phyloP scores from a whole-genome alignment of 192 early-diverging fungal species.

The Coemansia erecta region DNA sequence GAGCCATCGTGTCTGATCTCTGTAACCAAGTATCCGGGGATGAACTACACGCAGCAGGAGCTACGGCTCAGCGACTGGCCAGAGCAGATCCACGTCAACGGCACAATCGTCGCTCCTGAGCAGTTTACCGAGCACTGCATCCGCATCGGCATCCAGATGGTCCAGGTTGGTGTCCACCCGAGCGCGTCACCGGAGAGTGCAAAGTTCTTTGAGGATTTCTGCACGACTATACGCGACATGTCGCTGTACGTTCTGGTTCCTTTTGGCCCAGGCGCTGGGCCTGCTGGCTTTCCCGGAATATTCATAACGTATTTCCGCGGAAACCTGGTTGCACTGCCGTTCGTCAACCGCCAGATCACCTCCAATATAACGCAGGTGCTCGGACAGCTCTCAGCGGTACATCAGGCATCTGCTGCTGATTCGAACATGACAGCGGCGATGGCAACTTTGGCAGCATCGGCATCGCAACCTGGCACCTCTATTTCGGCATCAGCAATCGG shows the following conservation, averaged over 20 bases:
- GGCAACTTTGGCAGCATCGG: no score
- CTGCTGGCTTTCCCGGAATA: slow-evolving; percentile 22
- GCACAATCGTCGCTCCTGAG: slow-evolving; percentile 14
- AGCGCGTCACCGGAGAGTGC: slow-evolving; percentile 15
- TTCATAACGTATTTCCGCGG: slow-evolving; percentile 24
- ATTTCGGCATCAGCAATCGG: no score
- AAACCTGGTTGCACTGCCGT: slow-evolving; percentile 28
- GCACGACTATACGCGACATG: slow-evolving; percentile 32
- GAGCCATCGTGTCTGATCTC: slow-evolving; percentile 30
- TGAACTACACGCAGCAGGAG: slow-evolving; percentile 22
- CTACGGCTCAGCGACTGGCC: slow-evolving; percentile 42
- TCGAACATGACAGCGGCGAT: not conserved
- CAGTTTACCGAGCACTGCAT: slow-evolving; percentile 37
- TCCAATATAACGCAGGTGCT: slow-evolving; percentile 9
- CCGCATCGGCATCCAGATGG: slow-evolving; percentile 17
- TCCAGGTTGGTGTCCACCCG: slow-evolving; percentile 22
- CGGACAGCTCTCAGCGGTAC: slow-evolving; percentile 4
- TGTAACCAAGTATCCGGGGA: slow-evolving; percentile 14
- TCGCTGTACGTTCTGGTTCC: slow-evolving; percentile 27
- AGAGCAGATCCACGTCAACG: slow-evolving; percentile 23
- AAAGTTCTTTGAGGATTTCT: slow-evolving; percentile 45
- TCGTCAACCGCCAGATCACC: slow-evolving; percentile 26
- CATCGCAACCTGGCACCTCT: no score
- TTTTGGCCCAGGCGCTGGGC: slow-evolving; percentile 2
- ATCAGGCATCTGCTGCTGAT: not conserved